A percentile compares a stretch with the other conserved stretches of the same genome.
These are phyloP conservation scores for Asterionellopsis glacialis DNA, from an alignment of 108 stramenopile genomes.

Conservation along the genomic window DNA sequence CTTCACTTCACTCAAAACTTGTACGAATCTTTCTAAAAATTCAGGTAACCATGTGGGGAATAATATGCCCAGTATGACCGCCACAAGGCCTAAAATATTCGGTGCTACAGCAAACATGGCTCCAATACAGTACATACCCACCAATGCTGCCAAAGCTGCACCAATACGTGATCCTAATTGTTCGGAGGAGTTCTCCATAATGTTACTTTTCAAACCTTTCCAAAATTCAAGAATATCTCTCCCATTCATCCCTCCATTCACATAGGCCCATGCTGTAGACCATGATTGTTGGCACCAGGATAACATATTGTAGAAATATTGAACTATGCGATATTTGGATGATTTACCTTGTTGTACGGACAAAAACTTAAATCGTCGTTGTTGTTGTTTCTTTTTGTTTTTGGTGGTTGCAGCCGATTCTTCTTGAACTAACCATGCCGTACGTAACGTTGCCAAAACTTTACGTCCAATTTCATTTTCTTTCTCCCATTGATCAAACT, in stretches of 20 bases:
- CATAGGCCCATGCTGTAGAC: conserved; percentile 6
- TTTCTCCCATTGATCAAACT: conserved; percentile 61
- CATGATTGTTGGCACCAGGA: conserved; percentile 11
- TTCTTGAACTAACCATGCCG: conserved; percentile 62
- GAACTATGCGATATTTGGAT: conserved; percentile 39
- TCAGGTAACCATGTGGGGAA: conserved; percentile 51
- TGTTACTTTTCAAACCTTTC: conserved; percentile 27
- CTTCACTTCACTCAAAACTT: conserved; percentile 16
- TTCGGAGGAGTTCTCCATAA: conserved; percentile 16
- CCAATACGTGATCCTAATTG: conserved; percentile 18
- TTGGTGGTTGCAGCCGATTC: conserved; percentile 11
- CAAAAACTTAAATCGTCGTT: background rate
- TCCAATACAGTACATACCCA: conserved; percentile 31
- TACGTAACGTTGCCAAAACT: conserved; percentile 44
- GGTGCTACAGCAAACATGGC: conserved; percentile 48
- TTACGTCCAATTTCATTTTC: conserved; percentile 66
- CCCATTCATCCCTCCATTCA: conserved; percentile 12
- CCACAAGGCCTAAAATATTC: conserved; percentile 21
- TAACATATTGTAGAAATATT: conserved; percentile 22
- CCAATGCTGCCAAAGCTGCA: conserved; percentile 24
- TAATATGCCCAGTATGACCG: conserved; percentile 21
- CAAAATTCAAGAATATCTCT: conserved; percentile 26
- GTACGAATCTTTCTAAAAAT: conserved; percentile 13
- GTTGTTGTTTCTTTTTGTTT: conserved; percentile 14
- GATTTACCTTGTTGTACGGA: background rate